Conservation (phyloP, 2,329 filamentous ascomycete genomes). For the Hymenoscyphus occultus region DNA sequence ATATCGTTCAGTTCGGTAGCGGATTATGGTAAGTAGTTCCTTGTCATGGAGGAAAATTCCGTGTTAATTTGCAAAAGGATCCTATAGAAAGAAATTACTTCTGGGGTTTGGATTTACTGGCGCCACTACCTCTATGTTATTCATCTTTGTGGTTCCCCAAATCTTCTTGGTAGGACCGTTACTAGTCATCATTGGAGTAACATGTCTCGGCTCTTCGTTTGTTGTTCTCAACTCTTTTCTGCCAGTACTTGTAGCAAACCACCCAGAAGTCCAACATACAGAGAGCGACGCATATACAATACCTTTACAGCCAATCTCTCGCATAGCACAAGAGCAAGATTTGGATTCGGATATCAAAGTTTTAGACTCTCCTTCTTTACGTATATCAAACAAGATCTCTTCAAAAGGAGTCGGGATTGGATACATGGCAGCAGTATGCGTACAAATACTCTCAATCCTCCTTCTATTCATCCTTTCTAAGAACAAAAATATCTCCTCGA, state of each 20-base stretch:
- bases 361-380: conserved; percentile 64
- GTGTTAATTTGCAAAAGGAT: conserved; percentile 35
- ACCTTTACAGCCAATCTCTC: conserved; percentile 20
- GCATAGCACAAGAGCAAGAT: background rate
- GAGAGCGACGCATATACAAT: conserved; percentile 17
- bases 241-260: conserved; percentile 82
- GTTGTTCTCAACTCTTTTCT: conserved; percentile 93
- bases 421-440: conserved; percentile 78
- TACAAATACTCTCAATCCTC: conserved; percentile 77
- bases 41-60: background rate
- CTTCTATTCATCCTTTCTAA: conserved; percentile 58
- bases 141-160: conserved; percentile 71
- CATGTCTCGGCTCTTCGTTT: conserved; percentile 89
- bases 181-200: conserved; percentile 85
- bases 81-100: conserved; percentile 82
- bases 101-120: conserved; percentile 81
- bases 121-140: conserved; percentile 79
- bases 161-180: conserved; percentile 77
- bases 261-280: conserved; percentile 47
- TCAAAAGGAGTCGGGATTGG: conserved; percentile 91
- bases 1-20: conserved; percentile 94
- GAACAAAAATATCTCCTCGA: conserved; percentile 57
- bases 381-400: conserved; percentile 83
- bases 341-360: background rate
- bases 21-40: conserved; percentile 65